phyloP scores from a whole-genome alignment of 805 yeast species.

The Candida saitoana region DNA sequence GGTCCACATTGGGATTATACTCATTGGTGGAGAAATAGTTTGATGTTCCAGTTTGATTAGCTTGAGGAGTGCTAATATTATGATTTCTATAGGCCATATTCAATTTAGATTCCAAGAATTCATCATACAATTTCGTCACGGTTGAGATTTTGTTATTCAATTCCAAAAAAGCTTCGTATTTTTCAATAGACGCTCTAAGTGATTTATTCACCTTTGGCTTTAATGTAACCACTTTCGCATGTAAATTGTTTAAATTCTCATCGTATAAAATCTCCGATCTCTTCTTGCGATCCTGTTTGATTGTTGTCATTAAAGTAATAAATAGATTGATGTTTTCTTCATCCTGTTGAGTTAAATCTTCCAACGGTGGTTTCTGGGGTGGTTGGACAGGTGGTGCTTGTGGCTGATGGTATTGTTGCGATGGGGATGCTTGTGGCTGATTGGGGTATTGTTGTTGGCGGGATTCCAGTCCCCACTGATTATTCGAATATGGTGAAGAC shows the following conservation, averaged over 20 bases:
- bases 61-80: slow-evolving; percentile 9
- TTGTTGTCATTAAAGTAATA: slow-evolving; percentile 57
- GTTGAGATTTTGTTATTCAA: slow-evolving; percentile 76
- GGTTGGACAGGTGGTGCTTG: slow-evolving; percentile 10
- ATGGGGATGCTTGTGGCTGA: slow-evolving; percentile 3
- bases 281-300: slow-evolving; percentile 45
- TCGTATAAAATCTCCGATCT: slow-evolving; percentile 39
- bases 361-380: slow-evolving; percentile 12
- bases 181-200: slow-evolving; percentile 52
- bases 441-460: slow-evolving; percentile 6
- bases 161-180: slow-evolving; percentile 63
- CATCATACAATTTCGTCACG: slow-evolving; percentile 72
- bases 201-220: slow-evolving; percentile 68
- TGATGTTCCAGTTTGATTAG: slow-evolving; percentile 4
- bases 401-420: slow-evolving; percentile 4
- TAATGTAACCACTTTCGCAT: slow-evolving; percentile 53
- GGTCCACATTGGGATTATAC: not conserved
- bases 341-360: slow-evolving; percentile 53
- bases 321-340: slow-evolving; percentile 68
- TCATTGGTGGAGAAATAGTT: slow-evolving; percentile 2
- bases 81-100: slow-evolving; percentile 35
- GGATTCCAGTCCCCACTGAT: slow-evolving; percentile 3
- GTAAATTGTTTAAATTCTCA: slow-evolving; percentile 51
- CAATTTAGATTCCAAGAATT: slow-evolving; percentile 54
- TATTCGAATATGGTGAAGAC: slow-evolving; percentile 2